Conservation (phyloP, 164 flowering plant species). For the Nelumbo lutea region DNA sequence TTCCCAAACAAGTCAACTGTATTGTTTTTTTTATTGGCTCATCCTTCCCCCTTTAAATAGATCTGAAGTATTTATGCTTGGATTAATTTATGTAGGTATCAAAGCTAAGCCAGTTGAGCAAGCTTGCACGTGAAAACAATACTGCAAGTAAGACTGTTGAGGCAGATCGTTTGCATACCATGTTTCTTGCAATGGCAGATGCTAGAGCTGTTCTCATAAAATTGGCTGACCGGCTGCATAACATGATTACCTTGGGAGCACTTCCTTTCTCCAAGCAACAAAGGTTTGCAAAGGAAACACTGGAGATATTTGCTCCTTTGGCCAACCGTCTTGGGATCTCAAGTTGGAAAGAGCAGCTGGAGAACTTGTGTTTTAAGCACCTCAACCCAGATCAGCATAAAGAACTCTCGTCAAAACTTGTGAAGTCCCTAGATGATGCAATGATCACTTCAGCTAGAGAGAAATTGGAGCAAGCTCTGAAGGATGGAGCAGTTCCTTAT, state of each 20-base stretch:
- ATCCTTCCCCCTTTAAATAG: background rate
- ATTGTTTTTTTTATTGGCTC: no score
- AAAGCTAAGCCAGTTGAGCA: slow-evolving; percentile 88
- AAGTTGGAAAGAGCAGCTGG: slow-evolving; percentile 88
- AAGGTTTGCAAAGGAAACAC: slow-evolving; percentile 91
- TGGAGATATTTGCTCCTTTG: slow-evolving; percentile 90
- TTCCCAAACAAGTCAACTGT: no score
- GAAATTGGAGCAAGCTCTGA: slow-evolving; percentile 67
- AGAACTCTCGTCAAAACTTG: slow-evolving; percentile 60
- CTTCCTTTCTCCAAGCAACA: slow-evolving; percentile 70
- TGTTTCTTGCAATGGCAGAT: slow-evolving; percentile 97
- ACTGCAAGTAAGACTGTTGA: slow-evolving; percentile 77
- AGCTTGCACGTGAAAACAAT: slow-evolving; percentile 93
- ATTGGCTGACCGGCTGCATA: slow-evolving; percentile 96
- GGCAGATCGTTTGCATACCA: slow-evolving; percentile 92
- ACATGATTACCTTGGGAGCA: slow-evolving; percentile 92
- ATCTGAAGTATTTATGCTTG: background rate
- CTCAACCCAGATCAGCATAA: slow-evolving; percentile 69
- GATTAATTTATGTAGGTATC: slow-evolving; percentile 53
- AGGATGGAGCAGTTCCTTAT: slow-evolving; percentile 49
- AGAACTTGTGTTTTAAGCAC: slow-evolving; percentile 81
- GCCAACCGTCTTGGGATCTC: slow-evolving; percentile 91
- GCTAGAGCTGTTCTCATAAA: slow-evolving; percentile 92
- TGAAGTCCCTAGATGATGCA: slow-evolving; percentile 64
- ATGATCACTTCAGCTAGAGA: slow-evolving; percentile 57